These are phyloP conservation scores for Pseudogymnoascus sp. DNA, from an alignment of 2,329 filamentous ascomycete species.

Conservation along the genomic window DNA sequence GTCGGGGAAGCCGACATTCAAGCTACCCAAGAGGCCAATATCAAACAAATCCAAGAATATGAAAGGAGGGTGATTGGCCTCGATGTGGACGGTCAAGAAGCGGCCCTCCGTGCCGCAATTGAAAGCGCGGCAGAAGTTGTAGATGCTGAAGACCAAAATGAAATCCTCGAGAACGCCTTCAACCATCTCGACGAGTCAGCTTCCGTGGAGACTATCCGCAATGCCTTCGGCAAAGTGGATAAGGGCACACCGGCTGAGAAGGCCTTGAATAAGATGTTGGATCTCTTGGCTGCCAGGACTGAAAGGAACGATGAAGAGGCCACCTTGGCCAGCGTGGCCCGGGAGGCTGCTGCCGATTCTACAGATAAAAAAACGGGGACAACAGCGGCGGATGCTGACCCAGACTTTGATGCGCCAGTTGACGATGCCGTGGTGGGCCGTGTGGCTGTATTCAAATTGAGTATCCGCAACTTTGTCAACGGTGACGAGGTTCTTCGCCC, in stretches of 20 bases:
- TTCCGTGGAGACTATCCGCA: not conserved
- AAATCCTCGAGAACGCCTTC: not conserved
- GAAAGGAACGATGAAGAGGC: not conserved
- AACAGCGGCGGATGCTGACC: not conserved
- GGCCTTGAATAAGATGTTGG: conserved; percentile 1
- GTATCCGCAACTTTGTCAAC: conserved; percentile 65
- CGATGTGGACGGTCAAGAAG: conserved; percentile 31
- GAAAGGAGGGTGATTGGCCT: conserved; percentile 55
- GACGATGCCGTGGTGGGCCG: not conserved
- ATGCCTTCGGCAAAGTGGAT: not conserved
- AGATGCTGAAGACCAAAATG: conserved; percentile 13
- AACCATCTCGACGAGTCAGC: not conserved
- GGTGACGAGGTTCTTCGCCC: conserved; percentile 56
- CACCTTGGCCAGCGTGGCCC: not conserved
- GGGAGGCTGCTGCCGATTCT: not conserved
- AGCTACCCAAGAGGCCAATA: conserved; percentile 61
- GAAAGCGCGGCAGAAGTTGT: conserved; percentile 23
- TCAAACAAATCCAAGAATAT: conserved; percentile 58
- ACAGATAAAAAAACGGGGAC: conserved; percentile 1
- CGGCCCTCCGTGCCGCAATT: not conserved
- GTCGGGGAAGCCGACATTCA: conserved; percentile 65
- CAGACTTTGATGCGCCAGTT: not conserved
- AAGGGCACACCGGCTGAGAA: not conserved
- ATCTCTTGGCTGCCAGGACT: not conserved
- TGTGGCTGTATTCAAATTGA: conserved; percentile 35